Evolutionary conservation across 176 grass and related monocot species (phyloP), one percentile per base, ranked within the genome.

Genomic region (Chrysopogon serrulatus): DNA sequence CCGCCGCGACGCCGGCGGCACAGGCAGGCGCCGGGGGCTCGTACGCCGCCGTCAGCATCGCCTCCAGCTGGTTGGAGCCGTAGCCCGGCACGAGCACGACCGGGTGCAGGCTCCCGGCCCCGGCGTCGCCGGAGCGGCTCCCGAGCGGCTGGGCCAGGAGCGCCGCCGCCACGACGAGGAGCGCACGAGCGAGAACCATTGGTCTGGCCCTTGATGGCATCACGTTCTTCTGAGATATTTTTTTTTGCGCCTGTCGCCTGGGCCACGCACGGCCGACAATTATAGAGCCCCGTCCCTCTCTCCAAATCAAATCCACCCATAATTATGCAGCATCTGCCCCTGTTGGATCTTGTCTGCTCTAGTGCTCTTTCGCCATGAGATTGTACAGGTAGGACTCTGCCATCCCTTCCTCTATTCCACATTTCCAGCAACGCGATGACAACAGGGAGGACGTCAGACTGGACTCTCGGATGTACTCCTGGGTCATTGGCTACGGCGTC

Each of bases 1-100:
- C 43, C 47, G 59, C 39, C 3, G 2, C 82, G 36, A 21, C 73
- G 48, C 23, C 41, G 53, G 18, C 77, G 71, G 37, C 37, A 91
- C 91, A 93, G 76, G 76, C 10, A 6, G 86, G 73, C 57, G 37
- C 83, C 63, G 84, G 34, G 2, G 94, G 94, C 47, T 67, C 67
- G 88, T 90, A 91, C 76, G 77, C 84, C 30, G 63, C 17, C 8
- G 88, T 93, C 73, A 96, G 86, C 79, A 36, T 86, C 30, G 84
- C 91, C 13, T 93, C 80, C 5, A 96, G 83, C 37, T 79, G 80
- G 91, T 85, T 96, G 33, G 91, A 54, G 9, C 80, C 84, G 80
- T 86, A 90, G 1, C 94, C 94, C 0, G 94, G 91, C 26, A 96
- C 90, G 31, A 96, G 65, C 67, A 93, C 86, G 30, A 96, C 19